Conservation (phyloP, 2,329 filamentous ascomycete species). For the Arthroderma sp. region DNA sequence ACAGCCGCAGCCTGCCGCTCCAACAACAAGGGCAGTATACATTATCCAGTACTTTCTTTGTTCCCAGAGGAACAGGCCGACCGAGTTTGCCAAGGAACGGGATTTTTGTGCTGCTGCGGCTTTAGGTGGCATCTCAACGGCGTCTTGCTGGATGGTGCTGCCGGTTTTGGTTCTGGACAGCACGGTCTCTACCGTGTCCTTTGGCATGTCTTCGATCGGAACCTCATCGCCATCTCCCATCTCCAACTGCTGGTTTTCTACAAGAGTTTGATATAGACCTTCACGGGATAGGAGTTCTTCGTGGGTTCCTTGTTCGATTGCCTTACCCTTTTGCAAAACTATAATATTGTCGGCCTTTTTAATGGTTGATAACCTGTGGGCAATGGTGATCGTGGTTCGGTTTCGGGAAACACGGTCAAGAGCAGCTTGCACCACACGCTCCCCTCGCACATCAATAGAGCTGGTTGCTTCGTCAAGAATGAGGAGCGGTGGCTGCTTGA, state of each 20-base stretch:
- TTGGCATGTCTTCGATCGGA: constrained; percentile 1
- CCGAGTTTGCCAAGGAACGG: constrained; percentile 12
- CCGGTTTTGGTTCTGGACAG: constrained; percentile 2
- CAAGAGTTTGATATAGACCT: constrained; percentile 54
- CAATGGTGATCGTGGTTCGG: constrained; percentile 65
- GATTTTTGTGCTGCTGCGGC: constrained; percentile 5
- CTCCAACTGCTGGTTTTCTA: constrained; percentile 33
- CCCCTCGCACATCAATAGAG: constrained; percentile 45
- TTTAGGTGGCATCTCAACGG: constrained; percentile 1
- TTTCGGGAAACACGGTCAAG: constrained; percentile 43
- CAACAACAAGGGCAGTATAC: constrained; percentile 16
- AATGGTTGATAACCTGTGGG: constrained; percentile 58
- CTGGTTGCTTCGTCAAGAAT: constrained; percentile 67
- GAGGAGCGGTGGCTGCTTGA: constrained; percentile 52
- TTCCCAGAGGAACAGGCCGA: constrained; percentile 20
- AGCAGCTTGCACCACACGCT: constrained; percentile 42
- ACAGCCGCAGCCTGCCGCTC: constrained; percentile 20
- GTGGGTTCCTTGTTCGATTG: constrained; percentile 65
- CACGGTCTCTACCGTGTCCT: not conserved
- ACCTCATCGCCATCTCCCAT: constrained; percentile 7
- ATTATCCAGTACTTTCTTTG: constrained; percentile 19
- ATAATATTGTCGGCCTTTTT: constrained; percentile 67
- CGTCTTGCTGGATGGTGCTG: not conserved
- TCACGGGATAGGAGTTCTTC: constrained; percentile 50
- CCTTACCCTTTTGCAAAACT: constrained; percentile 56